Conservation (phyloP, 768 basidiomycete genomes). For the Pleurotus cornucopiae region DNA sequence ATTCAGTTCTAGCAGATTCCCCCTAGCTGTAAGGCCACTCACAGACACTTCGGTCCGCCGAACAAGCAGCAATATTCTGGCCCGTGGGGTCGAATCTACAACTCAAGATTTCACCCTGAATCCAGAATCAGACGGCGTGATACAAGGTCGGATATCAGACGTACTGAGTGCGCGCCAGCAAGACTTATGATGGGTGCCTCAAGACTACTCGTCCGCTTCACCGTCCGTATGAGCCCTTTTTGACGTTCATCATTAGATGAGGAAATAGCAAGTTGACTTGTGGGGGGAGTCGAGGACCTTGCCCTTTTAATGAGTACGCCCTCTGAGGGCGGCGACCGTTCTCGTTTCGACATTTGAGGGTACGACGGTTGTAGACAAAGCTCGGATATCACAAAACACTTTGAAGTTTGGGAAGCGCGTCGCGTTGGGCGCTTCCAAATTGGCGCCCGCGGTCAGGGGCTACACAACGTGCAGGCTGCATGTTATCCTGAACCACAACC, state of each 20-base stretch:
- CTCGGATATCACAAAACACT: too few relatives aligned
- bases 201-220: slow-evolving; percentile 89
- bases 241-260: slow-evolving; percentile 67
- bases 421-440: too few relatives aligned
- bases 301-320: slow-evolving; percentile 64
- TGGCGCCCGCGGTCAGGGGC: too few relatives aligned
- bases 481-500: too few relatives aligned
- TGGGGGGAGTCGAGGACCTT: slow-evolving; percentile 42
- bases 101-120: slow-evolving; percentile 76
- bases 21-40: slow-evolving; percentile 27
- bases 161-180: slow-evolving; percentile 79
- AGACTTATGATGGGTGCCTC: slow-evolving; percentile 94
- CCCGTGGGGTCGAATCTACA: slow-evolving; percentile 94
- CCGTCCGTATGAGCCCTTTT: slow-evolving; percentile 77
- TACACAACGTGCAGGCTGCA: too few relatives aligned
- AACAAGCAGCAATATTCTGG: slow-evolving; percentile 90
- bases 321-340: slow-evolving; percentile 49
- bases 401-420: too few relatives aligned
- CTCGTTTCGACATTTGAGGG: slow-evolving; percentile 67
- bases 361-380: neutral
- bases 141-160: slow-evolving; percentile 20
- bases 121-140: neutral
- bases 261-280: slow-evolving; percentile 74
- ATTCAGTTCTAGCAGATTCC: neutral
- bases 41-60: slow-evolving; percentile 89